phyloP scores from a whole-genome alignment of 2,329 filamentous ascomycete species.

The Ramularia endophylla region DNA sequence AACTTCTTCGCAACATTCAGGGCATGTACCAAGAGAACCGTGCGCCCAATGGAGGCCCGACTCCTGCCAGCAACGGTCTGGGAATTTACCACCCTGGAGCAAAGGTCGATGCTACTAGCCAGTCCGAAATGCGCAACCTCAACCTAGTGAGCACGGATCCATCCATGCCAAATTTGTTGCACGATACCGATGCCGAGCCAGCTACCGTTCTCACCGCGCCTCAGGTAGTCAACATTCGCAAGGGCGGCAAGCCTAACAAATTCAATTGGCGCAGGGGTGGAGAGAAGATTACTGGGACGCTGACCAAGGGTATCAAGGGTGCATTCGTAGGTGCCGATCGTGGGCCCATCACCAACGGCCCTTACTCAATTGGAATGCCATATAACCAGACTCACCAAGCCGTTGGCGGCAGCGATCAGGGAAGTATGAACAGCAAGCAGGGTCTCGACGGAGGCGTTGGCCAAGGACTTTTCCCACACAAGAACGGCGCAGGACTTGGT shows the following conservation, averaged over 20 bases:
- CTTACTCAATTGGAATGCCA: slow-evolving; percentile 27
- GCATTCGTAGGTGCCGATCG: slow-evolving; percentile 58
- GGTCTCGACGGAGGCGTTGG: slow-evolving; percentile 18
- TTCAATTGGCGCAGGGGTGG: slow-evolving; percentile 99
- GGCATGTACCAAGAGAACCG: slow-evolving; percentile 78
- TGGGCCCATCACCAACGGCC: slow-evolving; percentile 18
- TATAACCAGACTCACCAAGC: slow-evolving; percentile 29
- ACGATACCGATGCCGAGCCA: slow-evolving; percentile 60
- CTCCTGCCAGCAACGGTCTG: slow-evolving; percentile 48
- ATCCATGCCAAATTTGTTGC: slow-evolving; percentile 37
- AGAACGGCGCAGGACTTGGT: slow-evolving; percentile 28
- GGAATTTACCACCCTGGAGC: slow-evolving; percentile 49
- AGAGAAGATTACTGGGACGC: slow-evolving; percentile 87
- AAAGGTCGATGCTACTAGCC: slow-evolving; percentile 15
- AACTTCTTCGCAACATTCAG: slow-evolving; percentile 90
- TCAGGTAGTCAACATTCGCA: slow-evolving; percentile 93
- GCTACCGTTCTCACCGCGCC: slow-evolving; percentile 61
- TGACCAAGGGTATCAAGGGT: slow-evolving; percentile 89
- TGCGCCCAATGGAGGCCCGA: slow-evolving; percentile 30
- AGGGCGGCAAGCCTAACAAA: slow-evolving; percentile 79
- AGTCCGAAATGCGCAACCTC: slow-evolving; percentile 39
- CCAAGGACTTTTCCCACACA: slow-evolving; percentile 34
- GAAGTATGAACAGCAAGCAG: slow-evolving; percentile 21
- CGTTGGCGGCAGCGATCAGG: slow-evolving; percentile 26
- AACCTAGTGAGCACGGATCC: slow-evolving; percentile 28